Conservation (phyloP, 345 rosid genomes). For the Brassica incana region DNA sequence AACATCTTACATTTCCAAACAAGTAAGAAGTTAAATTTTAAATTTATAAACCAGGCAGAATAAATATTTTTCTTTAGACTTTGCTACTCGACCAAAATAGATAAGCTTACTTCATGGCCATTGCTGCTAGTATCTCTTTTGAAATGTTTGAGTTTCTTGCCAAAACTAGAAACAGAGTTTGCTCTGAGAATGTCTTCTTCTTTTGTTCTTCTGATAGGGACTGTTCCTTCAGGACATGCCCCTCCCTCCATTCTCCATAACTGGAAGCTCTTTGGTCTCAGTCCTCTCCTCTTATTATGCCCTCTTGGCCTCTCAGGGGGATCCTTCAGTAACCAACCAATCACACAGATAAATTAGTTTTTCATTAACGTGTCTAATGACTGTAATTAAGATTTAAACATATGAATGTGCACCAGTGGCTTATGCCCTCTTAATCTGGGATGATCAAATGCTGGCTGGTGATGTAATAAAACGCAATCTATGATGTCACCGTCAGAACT, state of each 20-base stretch:
- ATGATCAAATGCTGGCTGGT: conserved; percentile 95
- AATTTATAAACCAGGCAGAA: background rate
- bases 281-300: conserved; percentile 35
- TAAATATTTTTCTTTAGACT: background rate
- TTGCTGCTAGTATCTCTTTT: conserved; percentile 78
- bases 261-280: conserved; percentile 59
- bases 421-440: conserved; percentile 69
- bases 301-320: conserved; percentile 76
- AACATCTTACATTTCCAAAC: conserved; percentile 4
- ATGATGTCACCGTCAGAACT: conserved; percentile 90
- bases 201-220: conserved; percentile 89
- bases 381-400: background rate
- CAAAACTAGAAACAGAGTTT: conserved; percentile 60
- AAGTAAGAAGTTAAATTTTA: conserved; percentile 6
- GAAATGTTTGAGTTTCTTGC: conserved; percentile 64
- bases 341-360: background rate
- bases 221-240: conserved; percentile 82
- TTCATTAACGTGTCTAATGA: background rate
- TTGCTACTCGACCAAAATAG: conserved; percentile 26
- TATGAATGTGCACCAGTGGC: conserved; percentile 57
- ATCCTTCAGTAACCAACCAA: conserved; percentile 49
- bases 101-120: conserved; percentile 80
- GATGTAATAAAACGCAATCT: conserved; percentile 79
- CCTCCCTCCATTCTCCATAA: conserved; percentile 77
- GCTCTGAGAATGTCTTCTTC: conserved; percentile 83